Evolutionary conservation across 768 basidiomycete genomes (phyloP), one percentile per base, ranked within the genome.

Genomic region (Tubosaeta sp.): DNA sequence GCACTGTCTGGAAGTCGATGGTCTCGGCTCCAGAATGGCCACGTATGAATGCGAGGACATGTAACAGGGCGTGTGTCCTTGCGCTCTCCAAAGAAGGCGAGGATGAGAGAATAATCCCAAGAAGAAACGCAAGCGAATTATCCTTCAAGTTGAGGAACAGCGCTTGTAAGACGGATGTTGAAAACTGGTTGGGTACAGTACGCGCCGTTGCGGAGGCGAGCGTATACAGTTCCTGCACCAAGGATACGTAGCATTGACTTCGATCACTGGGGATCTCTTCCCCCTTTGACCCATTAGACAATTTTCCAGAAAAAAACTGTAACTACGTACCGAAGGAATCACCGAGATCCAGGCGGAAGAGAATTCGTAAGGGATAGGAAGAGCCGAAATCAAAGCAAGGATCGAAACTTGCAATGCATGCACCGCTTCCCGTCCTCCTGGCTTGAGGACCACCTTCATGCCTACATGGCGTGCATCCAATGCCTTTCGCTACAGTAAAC

Each of bases 1-100:
- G 61, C 6, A 94, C 76, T 0, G 82, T 84, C 66, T 94, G 87
- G 68, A 94, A 90, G 66, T 95, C 93, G 4, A 85, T 66, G 13
- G 76, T 72, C 32, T 76, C 73, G 36, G 75, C 69, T 41, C 77
- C 71, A 2, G 73, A 61, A 66, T 91, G 84, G 0, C 94, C 90
- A 42, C 83, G 76, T 12, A 98, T 66, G 68, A 94, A 94, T 0
- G 92, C 90, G 3, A 78, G 73, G 18, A 84, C 83, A 63, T 97
- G 93, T 5, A 77, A 71, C 9, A 97, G 71, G 0, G 92, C 84
- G 2, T 82, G 74, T 3, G 76, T 69, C 50, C 69, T 76, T 52
- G 74, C 75, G 43, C 69, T 57, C 19, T 68, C 61, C 10, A 62
- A 54, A 13, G 60, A 46, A 10, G 63, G 54, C 10, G 60, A 60